phyloP scores from a whole-genome alignment of 176 grass and related monocot genomes.

The Saccharum spontaneum region DNA sequence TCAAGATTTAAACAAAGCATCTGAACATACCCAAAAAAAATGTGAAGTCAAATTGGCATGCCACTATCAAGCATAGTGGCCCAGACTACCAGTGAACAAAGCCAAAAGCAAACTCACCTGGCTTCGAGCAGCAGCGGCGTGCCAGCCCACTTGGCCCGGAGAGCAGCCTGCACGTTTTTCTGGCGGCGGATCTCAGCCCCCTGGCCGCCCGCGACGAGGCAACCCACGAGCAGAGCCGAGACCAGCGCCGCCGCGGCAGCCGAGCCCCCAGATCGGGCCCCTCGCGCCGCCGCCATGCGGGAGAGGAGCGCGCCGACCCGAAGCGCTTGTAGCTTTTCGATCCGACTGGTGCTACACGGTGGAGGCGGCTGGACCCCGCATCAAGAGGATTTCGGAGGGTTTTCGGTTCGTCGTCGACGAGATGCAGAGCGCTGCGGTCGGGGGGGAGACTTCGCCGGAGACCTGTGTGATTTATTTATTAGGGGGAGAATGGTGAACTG shows the following conservation, averaged over 20 bases:
- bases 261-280: constrained; percentile 41
- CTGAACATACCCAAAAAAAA: background rate
- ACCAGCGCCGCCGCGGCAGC: constrained; percentile 16
- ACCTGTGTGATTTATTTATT: background rate
- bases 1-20: constrained; percentile 2
- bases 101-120: constrained; percentile 43
- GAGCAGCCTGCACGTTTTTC: constrained; percentile 90
- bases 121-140: constrained; percentile 90
- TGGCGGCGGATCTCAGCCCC: constrained; percentile 53
- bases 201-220: constrained; percentile 15
- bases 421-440: constrained; percentile 36
- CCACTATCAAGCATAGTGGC: background rate
- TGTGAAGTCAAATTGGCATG: background rate
- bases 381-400: constrained; percentile 18
- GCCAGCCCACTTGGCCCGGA: constrained; percentile 87
- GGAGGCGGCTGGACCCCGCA: constrained; percentile 10
- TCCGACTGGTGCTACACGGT: constrained; percentile 6
- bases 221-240: constrained; percentile 28
- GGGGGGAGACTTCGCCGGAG: constrained; percentile 47
- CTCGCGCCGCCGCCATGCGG: constrained; percentile 28
- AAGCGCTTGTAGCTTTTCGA: constrained; percentile 19
- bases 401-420: constrained; percentile 31
- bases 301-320: constrained; percentile 15
- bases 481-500: background rate
- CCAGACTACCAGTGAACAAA: constrained; percentile 11